A percentile compares a stretch with the other conserved stretches of the same genome.
These are phyloP conservation scores for Nitzschia sp. DNA, from an alignment of 108 stramenopile genomes.

Conservation along the genomic window DNA sequence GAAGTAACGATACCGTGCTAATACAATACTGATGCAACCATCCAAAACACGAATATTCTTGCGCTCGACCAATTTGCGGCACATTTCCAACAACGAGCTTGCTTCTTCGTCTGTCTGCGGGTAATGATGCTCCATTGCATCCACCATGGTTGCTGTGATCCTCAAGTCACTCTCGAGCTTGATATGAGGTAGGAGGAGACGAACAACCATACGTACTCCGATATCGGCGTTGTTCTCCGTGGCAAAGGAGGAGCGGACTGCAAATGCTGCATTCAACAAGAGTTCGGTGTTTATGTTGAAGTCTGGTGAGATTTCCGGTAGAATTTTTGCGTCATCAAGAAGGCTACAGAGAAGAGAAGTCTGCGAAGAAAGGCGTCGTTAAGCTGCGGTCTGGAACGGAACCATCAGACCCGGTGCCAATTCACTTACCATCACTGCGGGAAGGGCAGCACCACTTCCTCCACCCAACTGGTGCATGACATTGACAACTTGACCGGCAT, in stretches of 20 bases:
- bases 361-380: slow-evolving; percentile 15
- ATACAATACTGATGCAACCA: slow-evolving; percentile 62
- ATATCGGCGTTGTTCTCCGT: slow-evolving; percentile 53
- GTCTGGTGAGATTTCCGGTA: slow-evolving; percentile 24
- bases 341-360: slow-evolving; percentile 67
- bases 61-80: slow-evolving; percentile 43
- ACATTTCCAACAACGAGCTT: slow-evolving; percentile 47
- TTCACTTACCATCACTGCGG: slow-evolving; percentile 77
- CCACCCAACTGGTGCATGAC: slow-evolving; percentile 62
- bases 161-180: slow-evolving; percentile 51
- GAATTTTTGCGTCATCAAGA: slow-evolving; percentile 55
- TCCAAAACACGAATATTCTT: slow-evolving; percentile 68
- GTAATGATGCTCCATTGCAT: slow-evolving; percentile 55
- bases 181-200: slow-evolving; percentile 65
- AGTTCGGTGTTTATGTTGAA: slow-evolving; percentile 52
- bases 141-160: slow-evolving; percentile 55
- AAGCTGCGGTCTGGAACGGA: no score
- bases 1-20: slow-evolving; percentile 60
- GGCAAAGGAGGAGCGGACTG: slow-evolving; percentile 76
- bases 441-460: slow-evolving; percentile 78
- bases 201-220: slow-evolving; percentile 61
- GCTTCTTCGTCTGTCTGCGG: slow-evolving; percentile 75
- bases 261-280: slow-evolving; percentile 59
- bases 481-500: slow-evolving; percentile 54
- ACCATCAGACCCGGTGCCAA: slow-evolving; percentile 1